phyloP scores from a whole-genome alignment of 2,329 filamentous ascomycete genomes.

The Aspergillus niger region DNA sequence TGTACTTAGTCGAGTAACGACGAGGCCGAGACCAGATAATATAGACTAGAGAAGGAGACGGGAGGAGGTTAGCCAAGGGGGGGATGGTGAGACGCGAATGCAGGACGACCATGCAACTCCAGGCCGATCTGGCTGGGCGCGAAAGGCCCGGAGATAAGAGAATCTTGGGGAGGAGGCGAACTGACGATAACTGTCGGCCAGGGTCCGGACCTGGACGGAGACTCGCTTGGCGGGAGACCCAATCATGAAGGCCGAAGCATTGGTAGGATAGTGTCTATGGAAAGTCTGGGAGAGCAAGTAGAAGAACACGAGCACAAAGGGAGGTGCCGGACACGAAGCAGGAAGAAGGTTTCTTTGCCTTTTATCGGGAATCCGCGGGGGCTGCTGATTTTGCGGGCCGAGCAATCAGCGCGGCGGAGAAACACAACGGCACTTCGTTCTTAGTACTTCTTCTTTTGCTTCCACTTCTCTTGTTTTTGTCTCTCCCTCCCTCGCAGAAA shows the following conservation, averaged over 20 bases:
- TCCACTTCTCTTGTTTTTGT: neutral
- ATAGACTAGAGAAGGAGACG: neutral
- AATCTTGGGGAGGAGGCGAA: slow-evolving; percentile 12
- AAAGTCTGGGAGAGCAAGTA: slow-evolving; percentile 4
- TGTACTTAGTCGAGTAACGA: slow-evolving; percentile 27
- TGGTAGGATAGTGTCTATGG: slow-evolving; percentile 20
- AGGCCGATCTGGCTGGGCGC: slow-evolving; percentile 13
- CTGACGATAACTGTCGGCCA: slow-evolving; percentile 42
- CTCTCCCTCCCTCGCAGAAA: neutral
- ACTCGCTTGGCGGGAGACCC: slow-evolving; percentile 40
- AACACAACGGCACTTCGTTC: slow-evolving; percentile 21
- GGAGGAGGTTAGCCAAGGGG: neutral
- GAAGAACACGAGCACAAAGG: slow-evolving; percentile 7
- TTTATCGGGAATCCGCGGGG: slow-evolving; percentile 20
- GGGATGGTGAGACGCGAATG: neutral
- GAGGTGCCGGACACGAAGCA: slow-evolving; percentile 4
- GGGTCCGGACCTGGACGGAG: slow-evolving; percentile 43
- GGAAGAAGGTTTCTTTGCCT: slow-evolving; percentile 6
- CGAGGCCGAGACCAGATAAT: neutral
- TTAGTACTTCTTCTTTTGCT: slow-evolving; percentile 4
- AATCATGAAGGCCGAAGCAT: slow-evolving; percentile 42
- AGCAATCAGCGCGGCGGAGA: slow-evolving; percentile 22
- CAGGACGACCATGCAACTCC: slow-evolving; percentile 3
- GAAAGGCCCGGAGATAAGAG: slow-evolving; percentile 20
- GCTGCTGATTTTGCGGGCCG: slow-evolving; percentile 22